Base-by-base conservation (phyloP, 805 yeast genomes). In the Saccharomycopsis fermentans region DNA sequence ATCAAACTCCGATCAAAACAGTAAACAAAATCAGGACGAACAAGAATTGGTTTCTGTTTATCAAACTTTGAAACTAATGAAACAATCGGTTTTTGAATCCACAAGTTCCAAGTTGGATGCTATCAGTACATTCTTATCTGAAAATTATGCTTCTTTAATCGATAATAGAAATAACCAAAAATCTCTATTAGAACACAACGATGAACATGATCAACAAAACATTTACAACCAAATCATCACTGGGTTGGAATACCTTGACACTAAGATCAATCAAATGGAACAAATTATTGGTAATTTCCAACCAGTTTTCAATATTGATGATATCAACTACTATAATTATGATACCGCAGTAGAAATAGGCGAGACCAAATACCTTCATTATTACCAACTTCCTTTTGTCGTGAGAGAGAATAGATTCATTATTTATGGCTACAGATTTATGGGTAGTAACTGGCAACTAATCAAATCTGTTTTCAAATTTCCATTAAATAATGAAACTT, bases 321-420 rank as follows among this genome's bases (percentile, higher is more conserved):
- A 62, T 32, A 27, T 74, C 21, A 73, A 75, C 32, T 70, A 75
- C 48, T 77, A 75, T 65, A 77, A 79, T 65, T 79, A 77, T 62
- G 78, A 77, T 29, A 67, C 67, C 26, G 84, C 85, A 1, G 63
- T 72, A 5, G 65, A 67, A 5, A 67, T 73, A 11, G 83, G 84
- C 3, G 60, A 69, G 3, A 60, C 57, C 8, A 63, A 84, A 52
- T 78, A 83, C 58, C 71, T 92, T 48, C 90, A 89, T 64, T 88
- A 85, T 69, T 89, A 87, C 67, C 96, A 92, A 69, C 74, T 92
- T 50, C 99, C 99, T 1, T 81, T 85, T 64, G 89, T 87, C 54
- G 92, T 97, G 96, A 80, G 96, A 67, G 97, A 91, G 71, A 92
- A 94, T 72, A 83, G 90, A 59, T 90, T 80, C 70, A 88, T 94